A percentile compares a stretch with the other conserved stretches of the same genome.
Conservation (phyloP, 1,139 yeast species). For the Hyphopichia buzzinii region DNA sequence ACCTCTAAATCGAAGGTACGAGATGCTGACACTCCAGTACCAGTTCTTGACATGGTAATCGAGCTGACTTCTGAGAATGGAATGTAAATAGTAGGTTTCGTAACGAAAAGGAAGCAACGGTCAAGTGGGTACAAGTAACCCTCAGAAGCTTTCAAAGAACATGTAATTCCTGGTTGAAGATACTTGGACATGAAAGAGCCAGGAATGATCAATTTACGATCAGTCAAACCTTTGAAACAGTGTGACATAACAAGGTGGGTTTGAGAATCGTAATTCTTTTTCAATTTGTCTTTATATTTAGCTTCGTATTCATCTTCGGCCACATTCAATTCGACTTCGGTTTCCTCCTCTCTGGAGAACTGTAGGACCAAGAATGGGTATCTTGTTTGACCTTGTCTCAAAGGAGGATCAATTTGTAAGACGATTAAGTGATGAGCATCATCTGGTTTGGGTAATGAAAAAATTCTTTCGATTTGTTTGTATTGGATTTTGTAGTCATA, state of each 20-base stretch:
- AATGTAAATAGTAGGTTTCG: constrained; percentile 91
- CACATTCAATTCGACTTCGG: constrained; percentile 84
- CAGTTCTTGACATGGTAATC: constrained; percentile 86
- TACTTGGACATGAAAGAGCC: constrained; percentile 76
- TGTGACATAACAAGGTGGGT: constrained; percentile 88
- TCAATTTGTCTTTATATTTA: constrained; percentile 74
- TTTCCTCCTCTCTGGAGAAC: constrained; percentile 84
- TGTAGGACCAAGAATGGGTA: constrained; percentile 91
- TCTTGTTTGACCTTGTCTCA: constrained; percentile 87
- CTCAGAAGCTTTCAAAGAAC: constrained; percentile 93
- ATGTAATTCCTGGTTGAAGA: constrained; percentile 80
- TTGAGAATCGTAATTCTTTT: constrained; percentile 74
- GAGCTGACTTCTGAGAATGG: constrained; percentile 79
- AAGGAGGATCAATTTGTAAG: constrained; percentile 92
- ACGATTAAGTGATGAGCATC: constrained; percentile 86
- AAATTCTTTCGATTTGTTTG: constrained; percentile 84
- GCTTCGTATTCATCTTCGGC: constrained; percentile 77
- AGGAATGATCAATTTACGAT: constrained; percentile 80
- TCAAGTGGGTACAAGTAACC: constrained; percentile 91
- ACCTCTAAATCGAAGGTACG: constrained; percentile 93
- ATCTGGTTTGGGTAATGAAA: constrained; percentile 91
- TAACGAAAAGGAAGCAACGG: constrained; percentile 83
- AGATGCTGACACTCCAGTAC: constrained; percentile 72
- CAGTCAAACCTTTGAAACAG: constrained; percentile 86
- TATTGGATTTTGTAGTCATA: constrained; percentile 95